Conservation (phyloP, 495 filamentous ascomycete species). For the Annulohypoxylon nitens region DNA sequence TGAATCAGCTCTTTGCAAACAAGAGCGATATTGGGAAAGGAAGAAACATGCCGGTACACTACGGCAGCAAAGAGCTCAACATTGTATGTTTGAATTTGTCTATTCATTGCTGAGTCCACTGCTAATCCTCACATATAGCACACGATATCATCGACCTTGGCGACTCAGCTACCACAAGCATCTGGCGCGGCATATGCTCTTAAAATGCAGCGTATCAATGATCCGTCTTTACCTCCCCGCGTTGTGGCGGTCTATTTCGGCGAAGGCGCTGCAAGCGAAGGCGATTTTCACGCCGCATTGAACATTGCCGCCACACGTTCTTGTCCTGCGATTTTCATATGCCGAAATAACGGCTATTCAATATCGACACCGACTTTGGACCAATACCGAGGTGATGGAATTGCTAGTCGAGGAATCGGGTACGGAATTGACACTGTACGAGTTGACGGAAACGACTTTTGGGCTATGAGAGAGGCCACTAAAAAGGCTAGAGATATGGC, state of each 20-base stretch:
- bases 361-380: conserved; percentile 95
- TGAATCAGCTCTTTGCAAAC: conserved; percentile 96
- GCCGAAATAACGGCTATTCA: conserved; percentile 97
- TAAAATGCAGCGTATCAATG: conserved; percentile 83
- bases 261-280: conserved; percentile 97
- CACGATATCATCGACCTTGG: conserved; percentile 92
- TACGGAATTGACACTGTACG: conserved; percentile 98
- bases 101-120: not conserved
- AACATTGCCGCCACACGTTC: conserved; percentile 96
- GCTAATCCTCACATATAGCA: conserved; percentile 65
- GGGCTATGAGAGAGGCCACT: conserved; percentile 89
- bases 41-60: conserved; percentile 98
- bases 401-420: conserved; percentile 92
- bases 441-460: conserved; percentile 97
- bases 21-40: conserved; percentile 82
- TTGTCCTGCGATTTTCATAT: conserved; percentile 93
- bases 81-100: conserved; percentile 67
- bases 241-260: conserved; percentile 94
- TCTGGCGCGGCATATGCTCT: conserved; percentile 94
- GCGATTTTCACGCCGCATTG: conserved; percentile 96
- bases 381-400: conserved; percentile 97
- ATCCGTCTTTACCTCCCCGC: conserved; percentile 72
- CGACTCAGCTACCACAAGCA: conserved; percentile 96
- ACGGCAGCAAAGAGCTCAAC: conserved; percentile 84
- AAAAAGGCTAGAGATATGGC: conserved; percentile 82